phyloP scores from a whole-genome alignment of 495 filamentous ascomycete genomes.

The Penicillium samsonianum region DNA sequence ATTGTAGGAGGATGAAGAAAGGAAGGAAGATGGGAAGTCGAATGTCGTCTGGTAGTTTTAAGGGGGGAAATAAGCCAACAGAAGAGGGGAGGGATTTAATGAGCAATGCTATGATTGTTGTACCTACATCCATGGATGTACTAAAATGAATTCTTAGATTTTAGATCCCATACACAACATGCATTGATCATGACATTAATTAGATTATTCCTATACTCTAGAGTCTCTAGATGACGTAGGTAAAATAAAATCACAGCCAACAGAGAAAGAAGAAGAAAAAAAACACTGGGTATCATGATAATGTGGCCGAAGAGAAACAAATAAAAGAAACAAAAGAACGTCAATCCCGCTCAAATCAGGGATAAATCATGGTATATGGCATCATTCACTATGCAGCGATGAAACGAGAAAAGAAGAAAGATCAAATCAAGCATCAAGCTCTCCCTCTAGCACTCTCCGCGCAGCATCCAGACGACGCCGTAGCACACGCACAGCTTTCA shows the following conservation, averaged over 20 bases:
- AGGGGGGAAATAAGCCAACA: conserved; percentile 2
- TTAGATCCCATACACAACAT: neutral
- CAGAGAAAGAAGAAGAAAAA: neutral
- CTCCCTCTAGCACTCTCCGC: conserved; percentile 68
- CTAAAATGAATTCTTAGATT: too few species aligned
- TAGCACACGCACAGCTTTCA: conserved; percentile 61
- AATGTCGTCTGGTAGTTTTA: neutral
- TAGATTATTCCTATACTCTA: conserved; percentile 4
- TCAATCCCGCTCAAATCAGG: conserved; percentile 5
- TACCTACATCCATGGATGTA: neutral
- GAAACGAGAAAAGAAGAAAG: conserved; percentile 7
- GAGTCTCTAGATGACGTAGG: neutral
- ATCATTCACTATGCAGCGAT: conserved; percentile 14
- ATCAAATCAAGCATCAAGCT: conserved; percentile 42
- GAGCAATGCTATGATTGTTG: neutral
- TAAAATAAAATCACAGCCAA: neutral
- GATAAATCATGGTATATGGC: conserved; percentile 22
- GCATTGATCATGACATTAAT: neutral
- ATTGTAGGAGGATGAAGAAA: neutral
- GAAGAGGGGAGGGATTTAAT: neutral
- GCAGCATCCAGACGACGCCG: conserved; percentile 73
- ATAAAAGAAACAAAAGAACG: conserved; percentile 15
- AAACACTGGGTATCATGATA: conserved; percentile 29
- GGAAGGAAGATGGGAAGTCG: too few species aligned
- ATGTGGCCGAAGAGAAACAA: conserved; percentile 11